Base-by-base conservation (phyloP, 1,284 basidiomycete genomes). In the Pseudozyma thailandica region DNA sequence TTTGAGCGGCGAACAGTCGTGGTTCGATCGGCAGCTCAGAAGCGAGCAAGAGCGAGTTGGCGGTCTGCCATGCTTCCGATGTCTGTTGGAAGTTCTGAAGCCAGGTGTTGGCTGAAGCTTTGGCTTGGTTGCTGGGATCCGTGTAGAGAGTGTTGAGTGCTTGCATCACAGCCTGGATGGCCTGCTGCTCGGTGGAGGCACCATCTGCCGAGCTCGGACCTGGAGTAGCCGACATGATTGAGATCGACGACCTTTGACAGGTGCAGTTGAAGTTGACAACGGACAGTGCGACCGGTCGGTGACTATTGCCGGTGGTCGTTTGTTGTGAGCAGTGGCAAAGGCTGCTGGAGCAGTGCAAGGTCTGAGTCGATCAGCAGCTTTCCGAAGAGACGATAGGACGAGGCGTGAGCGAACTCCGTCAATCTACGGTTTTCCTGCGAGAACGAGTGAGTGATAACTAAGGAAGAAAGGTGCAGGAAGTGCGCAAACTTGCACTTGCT, bases 61-160 rank as follows among this genome's bases (percentile, higher is more conserved):
- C 95, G 46, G 92, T 93, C 74, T 90, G 87, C 96, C 96, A 99
- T 77, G 96, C 95, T 84, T 97, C 92, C 82, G 89, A 88, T 92
- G 76, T 78, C 69, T 83, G 82, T 50, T 85, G 84, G 50, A 85
- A 85, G 49, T 80, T 75, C 47, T 82, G 78, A 8, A 85, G 76
- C 80, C 83, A 84, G 2, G 55, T 35, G 61, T 85, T 84, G 26
- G 83, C 85, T 37, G 87, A 88, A 74, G 92, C 90, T 77, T 97
- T 88, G 12, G 92, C 89, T 15, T 84, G 84, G 74, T 92, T 90
- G 86, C 96, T 91, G 27, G 94, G 92, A 70, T 87, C 82, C 50
- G 84, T 83, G 69, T 87, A 88, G 20, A 88, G 83, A 28, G 85
- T 82, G 49, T 86, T 84, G 23, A 87, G 83, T 8, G 86, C 86